These are phyloP conservation scores for Pseudofabraea citricarpa DNA, from an alignment of 2,329 filamentous ascomycete species.

Conservation along the genomic window DNA sequence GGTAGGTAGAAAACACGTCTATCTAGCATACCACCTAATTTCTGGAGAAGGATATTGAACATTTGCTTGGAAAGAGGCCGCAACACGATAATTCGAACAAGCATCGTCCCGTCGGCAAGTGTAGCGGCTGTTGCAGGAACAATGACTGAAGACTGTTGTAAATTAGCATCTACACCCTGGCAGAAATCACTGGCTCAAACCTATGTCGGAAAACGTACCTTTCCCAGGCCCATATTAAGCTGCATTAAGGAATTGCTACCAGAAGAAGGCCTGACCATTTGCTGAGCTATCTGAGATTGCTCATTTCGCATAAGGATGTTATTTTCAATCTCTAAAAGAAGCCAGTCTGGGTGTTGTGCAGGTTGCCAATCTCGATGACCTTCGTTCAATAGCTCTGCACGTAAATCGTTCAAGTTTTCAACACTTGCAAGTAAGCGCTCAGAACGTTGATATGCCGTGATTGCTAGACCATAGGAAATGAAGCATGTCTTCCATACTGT, in stretches of 20 bases:
- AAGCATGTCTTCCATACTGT: slow-evolving; percentile 32
- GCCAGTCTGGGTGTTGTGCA: slow-evolving; percentile 47
- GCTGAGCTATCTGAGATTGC: slow-evolving; percentile 51
- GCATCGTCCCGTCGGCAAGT: slow-evolving; percentile 42
- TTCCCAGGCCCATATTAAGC: slow-evolving; percentile 69
- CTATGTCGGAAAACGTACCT: slow-evolving; percentile 33
- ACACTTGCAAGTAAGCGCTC: slow-evolving; percentile 31
- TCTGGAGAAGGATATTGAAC: slow-evolving; percentile 47
- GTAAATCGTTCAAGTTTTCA: slow-evolving; percentile 27
- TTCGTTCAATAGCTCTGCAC: slow-evolving; percentile 39
- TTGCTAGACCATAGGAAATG: slow-evolving; percentile 33
- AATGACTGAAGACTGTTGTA: slow-evolving; percentile 53
- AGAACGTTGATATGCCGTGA: slow-evolving; percentile 35
- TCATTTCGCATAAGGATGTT: slow-evolving; percentile 55
- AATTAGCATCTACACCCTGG: neutral
- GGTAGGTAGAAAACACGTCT: slow-evolving; percentile 52
- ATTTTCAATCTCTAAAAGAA: slow-evolving; percentile 62
- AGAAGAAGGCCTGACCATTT: slow-evolving; percentile 44
- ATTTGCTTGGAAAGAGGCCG: slow-evolving; percentile 60
- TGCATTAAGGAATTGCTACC: slow-evolving; percentile 52
- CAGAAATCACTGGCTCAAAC: too few relatives aligned
- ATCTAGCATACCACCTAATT: slow-evolving; percentile 51
- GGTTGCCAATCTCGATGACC: slow-evolving; percentile 55
- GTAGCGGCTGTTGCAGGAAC: slow-evolving; percentile 55
- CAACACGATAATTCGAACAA: slow-evolving; percentile 55